phyloP scores from a whole-genome alignment of 2,329 filamentous ascomycete genomes.

The Colletotrichum shisoi region DNA sequence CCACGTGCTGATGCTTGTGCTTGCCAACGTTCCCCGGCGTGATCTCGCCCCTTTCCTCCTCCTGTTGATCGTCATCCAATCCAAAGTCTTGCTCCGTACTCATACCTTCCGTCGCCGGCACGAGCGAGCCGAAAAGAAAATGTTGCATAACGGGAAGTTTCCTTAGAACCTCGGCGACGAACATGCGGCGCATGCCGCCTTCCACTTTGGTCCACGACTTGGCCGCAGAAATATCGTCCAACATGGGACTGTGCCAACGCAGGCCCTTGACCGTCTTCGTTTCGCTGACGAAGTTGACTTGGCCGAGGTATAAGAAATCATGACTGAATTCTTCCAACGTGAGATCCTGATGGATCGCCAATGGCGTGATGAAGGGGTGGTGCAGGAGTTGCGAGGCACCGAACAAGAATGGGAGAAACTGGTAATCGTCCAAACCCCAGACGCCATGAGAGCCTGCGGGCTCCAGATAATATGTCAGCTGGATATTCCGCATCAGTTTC shows the following conservation, averaged over 20 bases:
- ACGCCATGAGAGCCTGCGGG: constrained; percentile 96
- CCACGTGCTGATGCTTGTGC: constrained; percentile 74
- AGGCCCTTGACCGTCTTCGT: constrained; percentile 96
- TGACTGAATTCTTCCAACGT: constrained; percentile 84
- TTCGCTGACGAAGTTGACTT: constrained; percentile 92
- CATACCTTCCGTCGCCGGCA: constrained; percentile 85
- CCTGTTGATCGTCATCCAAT: constrained; percentile 57
- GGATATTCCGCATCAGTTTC: constrained; percentile 82
- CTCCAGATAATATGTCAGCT: constrained; percentile 94
- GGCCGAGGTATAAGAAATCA: constrained; percentile 90
- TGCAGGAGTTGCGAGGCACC: constrained; percentile 88
- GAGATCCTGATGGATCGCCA: constrained; percentile 85
- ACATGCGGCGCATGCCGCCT: constrained; percentile 96
- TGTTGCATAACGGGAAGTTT: constrained; percentile 99
- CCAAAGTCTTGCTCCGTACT: constrained; percentile 66
- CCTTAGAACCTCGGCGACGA: constrained; percentile 86
- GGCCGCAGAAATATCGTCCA: constrained; percentile 93
- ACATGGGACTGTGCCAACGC: constrained; percentile 97
- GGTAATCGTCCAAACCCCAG: constrained; percentile 97
- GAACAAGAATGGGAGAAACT: constrained; percentile 94
- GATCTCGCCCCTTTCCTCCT: constrained; percentile 65
- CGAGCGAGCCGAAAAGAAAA: constrained; percentile 87
- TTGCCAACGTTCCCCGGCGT: constrained; percentile 65
- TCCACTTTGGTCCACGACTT: constrained; percentile 93
- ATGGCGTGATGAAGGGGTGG: constrained; percentile 80